These are phyloP conservation scores for Backusella tuberculispora DNA, from an alignment of 192 early-diverging fungal species.

Conservation along the genomic window DNA sequence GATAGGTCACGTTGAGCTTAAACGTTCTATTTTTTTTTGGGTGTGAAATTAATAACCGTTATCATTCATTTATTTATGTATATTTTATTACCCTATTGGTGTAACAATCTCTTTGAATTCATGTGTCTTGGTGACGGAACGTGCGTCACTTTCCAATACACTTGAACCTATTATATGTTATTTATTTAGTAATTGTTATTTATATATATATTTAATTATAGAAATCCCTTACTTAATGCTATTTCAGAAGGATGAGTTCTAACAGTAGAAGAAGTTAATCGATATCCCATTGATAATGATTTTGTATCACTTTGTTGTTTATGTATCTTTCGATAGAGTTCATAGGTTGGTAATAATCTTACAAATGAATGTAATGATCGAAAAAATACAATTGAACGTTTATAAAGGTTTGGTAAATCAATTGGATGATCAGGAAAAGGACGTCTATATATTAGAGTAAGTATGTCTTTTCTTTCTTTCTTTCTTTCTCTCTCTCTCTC, in stretches of 20 bases:
- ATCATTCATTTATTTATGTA: background rate
- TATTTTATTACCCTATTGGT: constrained; percentile 60
- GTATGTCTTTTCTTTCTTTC: too few species aligned
- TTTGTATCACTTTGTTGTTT: constrained; percentile 47
- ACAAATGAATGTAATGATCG: constrained; percentile 81
- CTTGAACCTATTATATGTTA: constrained; percentile 11
- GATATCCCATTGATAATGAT: constrained; percentile 65
- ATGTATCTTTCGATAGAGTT: constrained; percentile 25
- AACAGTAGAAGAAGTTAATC: constrained; percentile 57
- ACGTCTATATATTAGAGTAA: constrained; percentile 38
- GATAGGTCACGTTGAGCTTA: constrained; percentile 69
- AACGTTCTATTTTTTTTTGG: constrained; percentile 53
- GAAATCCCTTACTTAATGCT: constrained; percentile 61
- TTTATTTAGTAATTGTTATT: background rate
- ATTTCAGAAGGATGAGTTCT: constrained; percentile 61
- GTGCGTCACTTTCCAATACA: constrained; percentile 62
- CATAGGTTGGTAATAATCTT: constrained; percentile 75
- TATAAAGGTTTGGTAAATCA: constrained; percentile 87
- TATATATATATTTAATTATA: background rate
- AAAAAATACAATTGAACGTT: constrained; percentile 89
- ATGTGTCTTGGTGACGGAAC: constrained; percentile 50
- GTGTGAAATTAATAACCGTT: background rate
- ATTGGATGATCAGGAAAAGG: constrained; percentile 57
- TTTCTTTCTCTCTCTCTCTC: background rate
- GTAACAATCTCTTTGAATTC: constrained; percentile 73